phyloP scores from a whole-genome alignment of 1,284 basidiomycete genomes.

The Dichomitus squalens region DNA sequence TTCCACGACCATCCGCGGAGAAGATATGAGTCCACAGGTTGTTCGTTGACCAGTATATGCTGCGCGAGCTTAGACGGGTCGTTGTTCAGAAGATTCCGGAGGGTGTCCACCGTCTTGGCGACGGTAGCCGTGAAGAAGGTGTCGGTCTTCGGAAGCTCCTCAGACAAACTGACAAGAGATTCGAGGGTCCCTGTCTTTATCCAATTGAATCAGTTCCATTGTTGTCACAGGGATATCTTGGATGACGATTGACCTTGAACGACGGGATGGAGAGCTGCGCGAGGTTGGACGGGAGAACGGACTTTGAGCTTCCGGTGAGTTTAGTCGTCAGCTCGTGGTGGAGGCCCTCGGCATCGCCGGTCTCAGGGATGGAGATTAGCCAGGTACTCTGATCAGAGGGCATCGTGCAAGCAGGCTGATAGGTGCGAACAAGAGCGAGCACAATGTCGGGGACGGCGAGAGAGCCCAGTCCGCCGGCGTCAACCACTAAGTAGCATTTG shows the following conservation, averaged over 20 bases:
- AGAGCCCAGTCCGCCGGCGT: conserved; percentile 3
- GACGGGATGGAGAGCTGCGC: conserved; percentile 68
- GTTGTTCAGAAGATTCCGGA: conserved; percentile 90
- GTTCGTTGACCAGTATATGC: conserved; percentile 86
- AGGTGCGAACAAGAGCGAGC: conserved; percentile 3
- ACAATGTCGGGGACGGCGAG: conserved; percentile 15
- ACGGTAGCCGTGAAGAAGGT: conserved; percentile 85
- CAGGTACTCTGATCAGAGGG: conserved; percentile 87
- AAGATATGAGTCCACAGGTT: conserved; percentile 81
- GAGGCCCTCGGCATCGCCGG: conserved; percentile 74
- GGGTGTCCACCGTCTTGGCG: conserved; percentile 93
- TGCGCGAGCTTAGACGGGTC: conserved; percentile 83
- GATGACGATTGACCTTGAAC: conserved; percentile 65
- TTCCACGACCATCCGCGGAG: conserved; percentile 86
- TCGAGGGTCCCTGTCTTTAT: conserved; percentile 92
- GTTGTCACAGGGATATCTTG: not conserved
- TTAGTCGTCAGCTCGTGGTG: conserved; percentile 50
- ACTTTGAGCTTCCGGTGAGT: conserved; percentile 58
- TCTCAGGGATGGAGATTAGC: conserved; percentile 74
- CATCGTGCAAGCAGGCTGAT: conserved; percentile 45
- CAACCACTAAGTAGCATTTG: not conserved
- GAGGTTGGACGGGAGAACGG: conserved; percentile 46
- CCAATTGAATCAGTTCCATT: not conserved
- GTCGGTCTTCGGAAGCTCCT: conserved; percentile 93
- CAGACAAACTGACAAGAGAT: conserved; percentile 86